phyloP scores from a whole-genome alignment of 1,284 basidiomycete species.

The Trichosporon coremiiforme region DNA sequence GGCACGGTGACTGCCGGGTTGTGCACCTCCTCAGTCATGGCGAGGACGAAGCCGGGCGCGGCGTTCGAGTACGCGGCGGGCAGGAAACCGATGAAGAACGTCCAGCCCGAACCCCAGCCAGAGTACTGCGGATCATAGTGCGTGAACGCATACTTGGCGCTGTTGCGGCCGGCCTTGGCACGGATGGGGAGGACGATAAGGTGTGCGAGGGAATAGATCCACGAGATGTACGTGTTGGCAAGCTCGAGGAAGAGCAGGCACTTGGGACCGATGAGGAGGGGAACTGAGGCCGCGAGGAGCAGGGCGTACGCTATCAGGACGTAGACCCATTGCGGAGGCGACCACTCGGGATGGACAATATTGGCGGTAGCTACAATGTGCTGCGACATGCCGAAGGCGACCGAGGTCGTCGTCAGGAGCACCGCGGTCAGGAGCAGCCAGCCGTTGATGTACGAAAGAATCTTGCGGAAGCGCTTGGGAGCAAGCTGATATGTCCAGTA shows the following conservation, averaged over 20 bases:
- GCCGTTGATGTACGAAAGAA: conserved; percentile 31
- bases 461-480: conserved; percentile 22
- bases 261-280: conserved; percentile 22
- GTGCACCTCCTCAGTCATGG: conserved; percentile 30
- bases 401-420: conserved; percentile 24
- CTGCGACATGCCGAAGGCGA: conserved; percentile 28
- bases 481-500: conserved; percentile 33
- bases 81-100: conserved; percentile 32
- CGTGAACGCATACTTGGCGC: conserved; percentile 29
- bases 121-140: conserved; percentile 27
- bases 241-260: conserved; percentile 24
- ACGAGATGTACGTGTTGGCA: conserved; percentile 23
- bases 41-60: conserved; percentile 28
- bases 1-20: conserved; percentile 26
- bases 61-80: conserved; percentile 27
- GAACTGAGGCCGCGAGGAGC: conserved; percentile 22
- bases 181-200: conserved; percentile 25
- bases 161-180: conserved; percentile 28
- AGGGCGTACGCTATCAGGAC: conserved; percentile 28
- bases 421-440: conserved; percentile 31
- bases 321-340: conserved; percentile 26
- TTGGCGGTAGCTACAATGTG: conserved; percentile 30
- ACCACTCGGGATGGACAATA: conserved; percentile 28
- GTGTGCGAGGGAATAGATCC: conserved; percentile 27
- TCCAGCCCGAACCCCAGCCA: conserved; percentile 29